Conservation (phyloP, 257 asterid genomes). For the Ophiorrhiza pumila region DNA sequence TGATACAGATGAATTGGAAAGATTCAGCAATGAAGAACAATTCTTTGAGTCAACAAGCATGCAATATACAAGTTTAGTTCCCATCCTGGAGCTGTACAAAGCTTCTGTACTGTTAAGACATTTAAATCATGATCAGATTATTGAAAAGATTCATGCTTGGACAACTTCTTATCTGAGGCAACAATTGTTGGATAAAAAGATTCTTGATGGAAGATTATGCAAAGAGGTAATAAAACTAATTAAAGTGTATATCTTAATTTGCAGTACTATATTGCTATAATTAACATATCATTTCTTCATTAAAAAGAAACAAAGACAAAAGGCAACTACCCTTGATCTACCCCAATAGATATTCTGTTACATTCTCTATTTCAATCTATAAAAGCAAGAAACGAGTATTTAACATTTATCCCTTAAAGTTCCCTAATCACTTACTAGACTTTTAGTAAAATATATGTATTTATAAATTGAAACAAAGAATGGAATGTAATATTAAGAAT, state of each 20-base stretch:
- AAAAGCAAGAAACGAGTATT: too few relatives aligned
- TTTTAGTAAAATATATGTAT: too few relatives aligned
- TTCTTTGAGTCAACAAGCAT: background rate
- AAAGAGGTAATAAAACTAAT: conserved; percentile 24
- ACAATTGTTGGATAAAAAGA: conserved; percentile 19
- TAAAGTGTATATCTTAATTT: background rate
- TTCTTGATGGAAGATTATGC: conserved; percentile 24
- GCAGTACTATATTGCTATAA: background rate
- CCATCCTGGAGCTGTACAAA: conserved; percentile 38
- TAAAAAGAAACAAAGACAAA: too few relatives aligned
- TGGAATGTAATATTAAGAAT: too few relatives aligned
- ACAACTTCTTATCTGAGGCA: conserved; percentile 29
- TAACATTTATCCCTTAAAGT: too few relatives aligned
- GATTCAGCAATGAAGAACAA: conserved; percentile 21
- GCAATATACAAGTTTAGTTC: conserved; percentile 4
- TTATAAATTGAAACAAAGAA: too few relatives aligned
- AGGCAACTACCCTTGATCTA: too few relatives aligned
- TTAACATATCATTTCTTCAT: too few relatives aligned
- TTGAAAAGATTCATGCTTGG: conserved; percentile 31
- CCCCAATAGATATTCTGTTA: too few relatives aligned
- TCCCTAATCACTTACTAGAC: too few relatives aligned
- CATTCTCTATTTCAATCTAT: too few relatives aligned
- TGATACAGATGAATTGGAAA: conserved; percentile 29
- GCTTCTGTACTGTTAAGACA: conserved; percentile 31
- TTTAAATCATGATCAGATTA: conserved; percentile 27